Conservation (phyloP, 306 rosid genomes). For the Dryas alaskensis region DNA sequence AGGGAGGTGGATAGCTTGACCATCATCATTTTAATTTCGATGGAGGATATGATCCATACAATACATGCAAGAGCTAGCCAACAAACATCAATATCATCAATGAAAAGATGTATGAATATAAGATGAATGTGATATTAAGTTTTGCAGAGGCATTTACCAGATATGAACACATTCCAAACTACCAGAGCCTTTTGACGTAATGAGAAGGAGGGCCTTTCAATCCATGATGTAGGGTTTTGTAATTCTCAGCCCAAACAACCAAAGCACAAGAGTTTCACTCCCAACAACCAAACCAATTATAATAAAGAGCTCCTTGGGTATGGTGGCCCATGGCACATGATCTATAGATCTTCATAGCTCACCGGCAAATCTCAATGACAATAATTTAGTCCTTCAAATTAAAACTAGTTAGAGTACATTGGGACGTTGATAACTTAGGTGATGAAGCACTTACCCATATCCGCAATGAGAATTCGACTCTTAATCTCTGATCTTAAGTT, state of each 20-base stretch:
- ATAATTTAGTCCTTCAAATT: background rate
- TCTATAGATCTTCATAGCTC: background rate
- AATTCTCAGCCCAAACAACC: slow-evolving; percentile 17
- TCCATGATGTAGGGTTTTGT: background rate
- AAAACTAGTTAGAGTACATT: no score
- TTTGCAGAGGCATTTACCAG: background rate
- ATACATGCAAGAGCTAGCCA: background rate
- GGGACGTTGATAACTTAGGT: no score
- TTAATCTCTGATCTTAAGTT: no score
- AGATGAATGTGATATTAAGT: background rate
- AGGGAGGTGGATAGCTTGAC: slow-evolving; percentile 3
- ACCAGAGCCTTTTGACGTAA: slow-evolving; percentile 17
- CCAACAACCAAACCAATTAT: slow-evolving; percentile 23
- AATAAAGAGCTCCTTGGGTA: background rate
- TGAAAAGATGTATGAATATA: background rate
- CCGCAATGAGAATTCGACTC: no score
- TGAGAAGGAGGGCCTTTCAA: slow-evolving; percentile 14
- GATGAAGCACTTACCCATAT: no score
- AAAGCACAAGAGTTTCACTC: background rate
- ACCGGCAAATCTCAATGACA: slow-evolving; percentile 18
- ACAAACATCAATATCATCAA: background rate
- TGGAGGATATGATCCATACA: background rate
- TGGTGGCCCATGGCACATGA: slow-evolving; percentile 11
- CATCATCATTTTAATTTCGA: background rate
- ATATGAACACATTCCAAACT: slow-evolving; percentile 15